These are phyloP conservation scores for Breviolum minutum DNA, from an alignment of 73 alveolate genomes.

Conservation along the genomic window DNA sequence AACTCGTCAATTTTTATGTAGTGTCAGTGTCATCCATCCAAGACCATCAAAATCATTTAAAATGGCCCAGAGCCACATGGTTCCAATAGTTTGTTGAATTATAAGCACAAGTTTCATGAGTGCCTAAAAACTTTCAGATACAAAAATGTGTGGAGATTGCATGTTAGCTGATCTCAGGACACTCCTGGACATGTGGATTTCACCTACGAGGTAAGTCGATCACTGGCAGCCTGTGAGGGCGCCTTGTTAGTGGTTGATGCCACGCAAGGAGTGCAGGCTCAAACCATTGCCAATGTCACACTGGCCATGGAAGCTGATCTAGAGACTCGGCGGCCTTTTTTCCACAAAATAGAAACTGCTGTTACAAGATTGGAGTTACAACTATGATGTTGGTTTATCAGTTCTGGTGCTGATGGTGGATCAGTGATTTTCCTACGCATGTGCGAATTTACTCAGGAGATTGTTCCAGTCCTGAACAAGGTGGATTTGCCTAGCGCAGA, in stretches of 20 bases:
- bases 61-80: no score
- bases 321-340: background rate
- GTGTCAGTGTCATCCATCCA: no score
- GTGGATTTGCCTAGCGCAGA: slow-evolving; percentile 84
- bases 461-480: slow-evolving; percentile 97
- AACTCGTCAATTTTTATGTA: no score
- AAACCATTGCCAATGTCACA: slow-evolving; percentile 96
- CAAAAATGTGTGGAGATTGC: no score
- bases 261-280: slow-evolving; percentile 96
- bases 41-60: no score
- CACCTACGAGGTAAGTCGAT: slow-evolving; percentile 97
- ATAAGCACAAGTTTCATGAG: no score
- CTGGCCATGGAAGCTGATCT: slow-evolving; percentile 95
- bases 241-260: slow-evolving; percentile 96
- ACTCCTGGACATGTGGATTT: slow-evolving; percentile 97
- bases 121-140: no score
- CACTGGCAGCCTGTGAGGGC: slow-evolving; percentile 97
- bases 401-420: no score
- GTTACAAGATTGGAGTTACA: no score
- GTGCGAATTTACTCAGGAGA: slow-evolving; percentile 60
- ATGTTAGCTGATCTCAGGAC: background rate
- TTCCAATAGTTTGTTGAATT: no score
- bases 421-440: no score
- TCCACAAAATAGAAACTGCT: background rate
- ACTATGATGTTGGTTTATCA: no score